Evolutionary conservation across 345 rosid species (phyloP).

Genomic region (Syzygium aqueum): DNA sequence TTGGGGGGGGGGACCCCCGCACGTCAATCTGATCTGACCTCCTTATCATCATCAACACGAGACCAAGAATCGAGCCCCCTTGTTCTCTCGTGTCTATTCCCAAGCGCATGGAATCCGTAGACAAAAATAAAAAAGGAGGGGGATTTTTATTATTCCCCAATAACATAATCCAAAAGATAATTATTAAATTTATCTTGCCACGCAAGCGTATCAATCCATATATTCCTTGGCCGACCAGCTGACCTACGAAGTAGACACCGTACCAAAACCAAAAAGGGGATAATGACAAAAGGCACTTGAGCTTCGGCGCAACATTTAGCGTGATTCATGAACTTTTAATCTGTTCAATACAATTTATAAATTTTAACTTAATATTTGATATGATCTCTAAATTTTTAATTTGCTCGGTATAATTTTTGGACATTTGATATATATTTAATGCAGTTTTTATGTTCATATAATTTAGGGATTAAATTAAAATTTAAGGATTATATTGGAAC

Average conservation of each 20-base stretch:
- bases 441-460: no score
- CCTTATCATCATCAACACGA: background rate
- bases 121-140: accelerated
- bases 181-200: background rate
- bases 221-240: background rate
- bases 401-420: accelerated
- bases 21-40: background rate
- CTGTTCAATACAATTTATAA: no score
- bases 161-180: background rate
- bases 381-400: no score
- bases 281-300: no score
- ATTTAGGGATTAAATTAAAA: no score
- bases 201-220: background rate
- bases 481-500: no score
- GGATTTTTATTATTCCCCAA: background rate
- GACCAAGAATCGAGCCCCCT: background rate
- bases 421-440: no score
- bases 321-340: no score
- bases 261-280: no score
- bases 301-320: no score
- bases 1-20: background rate
- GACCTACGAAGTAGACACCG: no score
- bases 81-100: background rate
- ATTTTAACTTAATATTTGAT: no score
- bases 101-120: background rate